phyloP scores from a whole-genome alignment of 306 rosid species.

The Betula pendula region DNA sequence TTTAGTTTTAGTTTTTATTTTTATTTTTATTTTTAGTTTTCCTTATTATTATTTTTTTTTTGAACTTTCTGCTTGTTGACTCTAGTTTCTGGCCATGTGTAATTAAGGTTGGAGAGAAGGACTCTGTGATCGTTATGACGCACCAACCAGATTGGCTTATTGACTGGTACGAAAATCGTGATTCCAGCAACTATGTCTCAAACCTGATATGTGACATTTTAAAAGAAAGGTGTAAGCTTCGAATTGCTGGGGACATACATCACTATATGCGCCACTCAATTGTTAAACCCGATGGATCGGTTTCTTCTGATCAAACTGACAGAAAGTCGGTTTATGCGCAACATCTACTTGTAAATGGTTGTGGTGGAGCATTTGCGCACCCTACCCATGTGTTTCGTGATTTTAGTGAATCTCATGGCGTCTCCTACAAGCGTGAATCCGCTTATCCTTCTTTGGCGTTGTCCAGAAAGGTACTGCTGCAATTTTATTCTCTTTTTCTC shows the following conservation, averaged over 20 bases:
- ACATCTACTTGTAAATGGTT: conserved; percentile 92
- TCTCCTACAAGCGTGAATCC: conserved; percentile 65
- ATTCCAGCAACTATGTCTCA: conserved; percentile 72
- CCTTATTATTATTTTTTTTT: no score
- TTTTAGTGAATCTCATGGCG: conserved; percentile 52
- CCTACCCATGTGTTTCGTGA: conserved; percentile 89
- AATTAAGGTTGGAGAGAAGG: conserved; percentile 70
- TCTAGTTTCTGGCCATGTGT: no score
- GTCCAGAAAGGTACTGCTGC: no score
- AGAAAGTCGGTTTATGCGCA: conserved; percentile 49
- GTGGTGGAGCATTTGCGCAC: conserved; percentile 96
- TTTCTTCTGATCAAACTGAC: not conserved
- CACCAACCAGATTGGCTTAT: conserved; percentile 96
- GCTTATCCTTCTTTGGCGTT: conserved; percentile 91
- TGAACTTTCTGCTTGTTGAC: no score
- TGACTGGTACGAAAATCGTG: conserved; percentile 85
- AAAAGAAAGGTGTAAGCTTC: conserved; percentile 86
- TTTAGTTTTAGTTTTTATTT: no score
- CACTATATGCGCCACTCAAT: conserved; percentile 95
- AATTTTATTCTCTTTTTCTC: no score
- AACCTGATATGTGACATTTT: conserved; percentile 73
- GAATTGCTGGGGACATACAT: conserved; percentile 96
- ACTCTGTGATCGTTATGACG: conserved; percentile 80
- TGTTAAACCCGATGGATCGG: conserved; percentile 48
- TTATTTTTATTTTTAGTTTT: no score